Percentiles rank a stretch among this genome's conserved stretches.
phyloP scores from a whole-genome alignment of 352 stramenopile species.

The Globisporangium iwayamae region DNA sequence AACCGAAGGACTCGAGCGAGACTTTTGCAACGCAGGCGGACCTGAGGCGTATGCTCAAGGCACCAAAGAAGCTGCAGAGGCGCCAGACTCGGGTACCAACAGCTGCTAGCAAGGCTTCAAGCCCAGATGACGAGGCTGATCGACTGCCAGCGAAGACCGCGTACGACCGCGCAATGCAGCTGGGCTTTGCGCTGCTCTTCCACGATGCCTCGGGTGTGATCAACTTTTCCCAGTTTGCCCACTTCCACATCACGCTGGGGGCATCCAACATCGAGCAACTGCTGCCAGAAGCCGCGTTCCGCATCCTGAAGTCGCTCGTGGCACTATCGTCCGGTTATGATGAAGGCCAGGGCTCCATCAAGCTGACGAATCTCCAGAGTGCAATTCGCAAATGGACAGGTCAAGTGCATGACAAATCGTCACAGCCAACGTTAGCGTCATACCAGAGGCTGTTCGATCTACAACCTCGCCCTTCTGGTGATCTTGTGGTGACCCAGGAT shows the following conservation, averaged over 20 bases:
- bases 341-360: constrained; percentile 41
- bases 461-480: constrained; percentile 28
- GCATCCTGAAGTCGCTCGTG: constrained; percentile 54
- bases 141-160: constrained; percentile 13
- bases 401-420: background rate
- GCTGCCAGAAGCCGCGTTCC: constrained; percentile 72
- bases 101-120: constrained; percentile 6
- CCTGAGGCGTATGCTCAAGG: constrained; percentile 53
- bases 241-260: constrained; percentile 82
- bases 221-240: constrained; percentile 87
- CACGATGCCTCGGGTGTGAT: constrained; percentile 69
- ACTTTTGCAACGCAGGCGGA: constrained; percentile 58
- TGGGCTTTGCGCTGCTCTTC: constrained; percentile 67
- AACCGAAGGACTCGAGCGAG: constrained; percentile 34
- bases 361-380: constrained; percentile 40
- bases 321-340: constrained; percentile 5
- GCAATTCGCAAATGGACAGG: constrained; percentile 41
- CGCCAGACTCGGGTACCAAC: constrained; percentile 17
- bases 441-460: constrained; percentile 52
- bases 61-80: constrained; percentile 30
- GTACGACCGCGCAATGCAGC: constrained; percentile 53
- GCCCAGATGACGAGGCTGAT: background rate
- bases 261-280: constrained; percentile 69
- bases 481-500: constrained; percentile 63
- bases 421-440: background rate